Evolutionary conservation across 192 early-diverging fungal species (phyloP), one percentile per base, ranked within the genome.

Genomic region (Coemansia erecta): DNA sequence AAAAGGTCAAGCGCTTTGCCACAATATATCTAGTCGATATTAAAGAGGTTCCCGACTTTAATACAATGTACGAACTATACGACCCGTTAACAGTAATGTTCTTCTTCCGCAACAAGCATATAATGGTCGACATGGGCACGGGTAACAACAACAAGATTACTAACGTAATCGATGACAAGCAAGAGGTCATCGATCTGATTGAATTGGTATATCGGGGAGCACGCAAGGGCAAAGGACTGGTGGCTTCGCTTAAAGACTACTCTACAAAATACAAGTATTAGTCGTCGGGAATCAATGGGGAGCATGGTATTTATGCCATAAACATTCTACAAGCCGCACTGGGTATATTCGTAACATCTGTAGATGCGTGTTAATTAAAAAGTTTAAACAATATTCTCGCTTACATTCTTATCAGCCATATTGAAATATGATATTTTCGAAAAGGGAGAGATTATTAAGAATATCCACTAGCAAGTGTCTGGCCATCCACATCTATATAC

Each of bases 101-200:
- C 80, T 97, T 94, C 61, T 92, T 85, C 62, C 70, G 92, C 24
- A 97, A 97, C 80, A 94, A 95, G 73, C 97, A 97, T 58, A 98
- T 99, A 60, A 94, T 97, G 94, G 85, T 99, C 22, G 97, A 99
- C 86, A 69, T 98, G 31, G 97, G 97, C 14, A 99, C 97, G 0
- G 97, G 97, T 56, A 95, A 99, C 71, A 99, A 99, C 82, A 99
- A 99, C 81, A 99, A 99, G 77, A 92, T 99, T 69, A 92, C 94
- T 63, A 97, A 95, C 95, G 85, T 93, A 3, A 72, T 99, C 23
- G 90, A 92, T 45, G 92, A 96, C 59, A 89, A 93, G 58, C 92
- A 97, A 71, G 97, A 99, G 67, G 76, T 99, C 80, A 97, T 99
- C 58, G 95, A 95, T 61, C 82, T 95, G 64, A 81, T 91, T 10